These are phyloP conservation scores for Leccinum broughii DNA, from an alignment of 768 basidiomycete species.

Conservation along the genomic window DNA sequence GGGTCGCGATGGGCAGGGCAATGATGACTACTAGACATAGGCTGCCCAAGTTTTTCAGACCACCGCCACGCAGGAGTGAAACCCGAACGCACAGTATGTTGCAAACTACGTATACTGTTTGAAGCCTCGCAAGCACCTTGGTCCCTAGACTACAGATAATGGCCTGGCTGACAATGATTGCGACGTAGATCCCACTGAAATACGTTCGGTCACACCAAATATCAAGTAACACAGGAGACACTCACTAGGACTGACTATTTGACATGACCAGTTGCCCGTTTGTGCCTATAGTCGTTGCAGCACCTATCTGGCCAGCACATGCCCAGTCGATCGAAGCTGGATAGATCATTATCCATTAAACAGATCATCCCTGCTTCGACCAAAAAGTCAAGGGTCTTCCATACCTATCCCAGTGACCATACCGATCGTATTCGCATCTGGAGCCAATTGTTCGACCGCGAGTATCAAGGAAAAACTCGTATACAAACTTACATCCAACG, in stretches of 20 bases:
- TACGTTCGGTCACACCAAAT: conserved; percentile 40
- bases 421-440: conserved; percentile 52
- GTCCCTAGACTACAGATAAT: conserved; percentile 66
- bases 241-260: conserved; percentile 45
- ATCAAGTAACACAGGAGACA: conserved; percentile 27
- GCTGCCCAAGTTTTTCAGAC: too few species aligned
- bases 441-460: neutral
- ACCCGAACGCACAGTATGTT: conserved; percentile 37
- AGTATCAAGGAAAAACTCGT: neutral
- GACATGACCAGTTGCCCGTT: conserved; percentile 36
- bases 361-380: neutral
- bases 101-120: conserved; percentile 46
- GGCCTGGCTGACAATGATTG: conserved; percentile 60
- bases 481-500: conserved; percentile 52
- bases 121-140: conserved; percentile 61
- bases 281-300: conserved; percentile 59
- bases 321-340: conserved; percentile 62
- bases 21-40: too few species aligned
- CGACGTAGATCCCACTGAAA: conserved; percentile 59
- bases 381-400: neutral
- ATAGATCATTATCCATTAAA: conserved; percentile 36
- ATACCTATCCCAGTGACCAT: conserved; percentile 40
- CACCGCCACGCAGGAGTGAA: neutral
- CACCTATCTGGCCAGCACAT: conserved; percentile 60
- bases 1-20: too few species aligned